Evolutionary conservation across 1,284 basidiomycete species (phyloP).

Genomic region (Marasmius fiardii): DNA sequence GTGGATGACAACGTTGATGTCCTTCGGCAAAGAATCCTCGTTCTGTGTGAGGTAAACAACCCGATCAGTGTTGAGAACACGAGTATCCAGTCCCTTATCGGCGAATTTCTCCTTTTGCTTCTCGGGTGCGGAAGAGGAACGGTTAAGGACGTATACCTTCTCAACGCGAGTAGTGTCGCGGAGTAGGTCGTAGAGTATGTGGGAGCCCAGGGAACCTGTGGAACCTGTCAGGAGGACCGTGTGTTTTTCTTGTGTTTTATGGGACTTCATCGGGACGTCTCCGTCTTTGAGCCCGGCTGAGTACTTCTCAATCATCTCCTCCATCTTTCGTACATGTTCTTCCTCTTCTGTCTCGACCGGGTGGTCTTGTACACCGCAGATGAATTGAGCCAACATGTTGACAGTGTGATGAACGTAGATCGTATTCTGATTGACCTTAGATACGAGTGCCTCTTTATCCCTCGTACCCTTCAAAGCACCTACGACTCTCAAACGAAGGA

Average conservation of each 20-base stretch:
- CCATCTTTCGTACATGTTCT: constrained; percentile 5
- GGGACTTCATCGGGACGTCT: too few species aligned
- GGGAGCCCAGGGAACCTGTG: constrained; percentile 1
- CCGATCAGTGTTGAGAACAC: background rate
- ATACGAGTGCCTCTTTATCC: background rate
- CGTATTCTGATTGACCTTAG: constrained; percentile 3
- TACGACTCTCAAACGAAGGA: constrained; percentile 8
- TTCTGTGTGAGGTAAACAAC: background rate
- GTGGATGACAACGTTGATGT: constrained; percentile 23
- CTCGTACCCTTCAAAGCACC: background rate
- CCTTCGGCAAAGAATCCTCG: background rate
- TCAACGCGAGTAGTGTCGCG: background rate
- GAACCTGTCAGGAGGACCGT: background rate
- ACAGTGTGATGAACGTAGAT: constrained; percentile 10
- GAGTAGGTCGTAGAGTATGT: background rate
- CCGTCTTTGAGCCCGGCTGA: background rate
- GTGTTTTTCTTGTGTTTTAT: too few species aligned
- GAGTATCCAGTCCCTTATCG: background rate
- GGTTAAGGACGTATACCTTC: background rate
- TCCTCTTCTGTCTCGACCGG: background rate
- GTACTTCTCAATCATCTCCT: constrained; percentile 9
- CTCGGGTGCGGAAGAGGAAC: background rate
- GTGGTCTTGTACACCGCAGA: background rate
- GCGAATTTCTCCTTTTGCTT: background rate
- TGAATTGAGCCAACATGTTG: constrained; percentile 3